phyloP scores from a whole-genome alignment of 768 basidiomycete species.

The Lactifluus subvellereus region DNA sequence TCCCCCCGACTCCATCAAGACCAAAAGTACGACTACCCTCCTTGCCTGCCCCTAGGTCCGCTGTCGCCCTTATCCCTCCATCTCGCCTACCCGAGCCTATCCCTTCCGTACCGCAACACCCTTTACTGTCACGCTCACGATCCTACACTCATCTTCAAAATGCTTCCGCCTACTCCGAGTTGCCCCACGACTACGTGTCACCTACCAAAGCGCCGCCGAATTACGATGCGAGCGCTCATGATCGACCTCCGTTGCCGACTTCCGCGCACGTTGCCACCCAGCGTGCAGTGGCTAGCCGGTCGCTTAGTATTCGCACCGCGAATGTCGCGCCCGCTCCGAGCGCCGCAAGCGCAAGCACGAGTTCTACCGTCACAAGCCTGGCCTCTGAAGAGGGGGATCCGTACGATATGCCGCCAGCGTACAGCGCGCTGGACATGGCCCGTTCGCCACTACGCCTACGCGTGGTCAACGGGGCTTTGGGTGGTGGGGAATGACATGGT shows the following conservation, averaged over 20 bases:
- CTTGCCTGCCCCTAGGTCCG: neutral
- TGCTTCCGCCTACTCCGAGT: neutral
- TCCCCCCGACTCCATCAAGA: neutral
- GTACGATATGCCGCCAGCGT: constrained; percentile 20
- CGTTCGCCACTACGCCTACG: neutral
- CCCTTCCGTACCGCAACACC: neutral
- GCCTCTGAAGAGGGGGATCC: neutral
- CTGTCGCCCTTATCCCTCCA: neutral
- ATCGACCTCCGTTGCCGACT: neutral
- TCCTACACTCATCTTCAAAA: constrained; percentile 2
- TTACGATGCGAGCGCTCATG: constrained; percentile 6
- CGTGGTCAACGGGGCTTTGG: neutral
- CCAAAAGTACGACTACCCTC: constrained; percentile 4
- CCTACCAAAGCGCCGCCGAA: constrained; percentile 12
- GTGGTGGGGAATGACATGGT: neutral
- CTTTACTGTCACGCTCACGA: neutral
- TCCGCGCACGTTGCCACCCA: neutral
- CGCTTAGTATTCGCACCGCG: constrained; percentile 7
- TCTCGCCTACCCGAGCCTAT: neutral
- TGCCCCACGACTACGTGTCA: neutral
- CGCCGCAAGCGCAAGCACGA: neutral
- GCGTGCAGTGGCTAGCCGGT: neutral
- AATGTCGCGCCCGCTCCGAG: neutral
- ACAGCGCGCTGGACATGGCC: constrained; percentile 16
- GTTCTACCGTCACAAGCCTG: neutral